phyloP scores from a whole-genome alignment of 495 filamentous ascomycete genomes.

The Neohortaea acidophila region DNA sequence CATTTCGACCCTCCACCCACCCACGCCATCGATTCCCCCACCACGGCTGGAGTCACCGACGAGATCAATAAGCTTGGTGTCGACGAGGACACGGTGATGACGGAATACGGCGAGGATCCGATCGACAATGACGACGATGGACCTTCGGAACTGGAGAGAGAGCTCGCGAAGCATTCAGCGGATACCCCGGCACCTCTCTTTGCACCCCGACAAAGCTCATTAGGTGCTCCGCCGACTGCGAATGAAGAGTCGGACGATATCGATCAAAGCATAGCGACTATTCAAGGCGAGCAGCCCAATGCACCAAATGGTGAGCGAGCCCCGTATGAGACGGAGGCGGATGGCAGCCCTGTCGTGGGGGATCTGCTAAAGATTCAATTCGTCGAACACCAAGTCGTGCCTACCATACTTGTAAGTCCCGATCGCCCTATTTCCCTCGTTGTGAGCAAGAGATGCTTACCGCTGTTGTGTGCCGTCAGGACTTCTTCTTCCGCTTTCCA shows the following conservation, averaged over 20 bases:
- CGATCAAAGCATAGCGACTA: conserved; percentile 14
- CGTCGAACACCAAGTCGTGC: conserved; percentile 84
- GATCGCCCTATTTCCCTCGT: background rate
- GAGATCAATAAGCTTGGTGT: conserved; percentile 39
- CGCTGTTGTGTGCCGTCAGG: conserved; percentile 35
- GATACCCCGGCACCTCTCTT: conserved; percentile 52
- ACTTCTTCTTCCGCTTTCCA: conserved; percentile 95
- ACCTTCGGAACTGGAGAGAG: conserved; percentile 14
- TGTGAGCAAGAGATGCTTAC: background rate
- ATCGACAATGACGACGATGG: conserved; percentile 9
- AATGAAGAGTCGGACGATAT: conserved; percentile 5
- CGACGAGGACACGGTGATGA: conserved; percentile 31
- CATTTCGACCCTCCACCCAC: conserved; percentile 11
- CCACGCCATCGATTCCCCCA: conserved; percentile 31
- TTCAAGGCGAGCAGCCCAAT: conserved; percentile 9
- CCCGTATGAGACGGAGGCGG: conserved; percentile 44
- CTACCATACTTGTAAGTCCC: conserved; percentile 72
- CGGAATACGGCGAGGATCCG: conserved; percentile 14
- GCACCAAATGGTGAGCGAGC: conserved; percentile 1
- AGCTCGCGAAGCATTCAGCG: conserved; percentile 36
- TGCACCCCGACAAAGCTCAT: conserved; percentile 12
- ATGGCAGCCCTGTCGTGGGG: conserved; percentile 80
- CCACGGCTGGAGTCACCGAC: conserved; percentile 35
- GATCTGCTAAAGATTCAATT: conserved; percentile 96
- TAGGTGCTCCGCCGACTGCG: background rate